Percentiles rank a stretch among this genome's conserved stretches.
Conservation (phyloP, 352 stramenopile species). For the Globisporangium emineosum region DNA sequence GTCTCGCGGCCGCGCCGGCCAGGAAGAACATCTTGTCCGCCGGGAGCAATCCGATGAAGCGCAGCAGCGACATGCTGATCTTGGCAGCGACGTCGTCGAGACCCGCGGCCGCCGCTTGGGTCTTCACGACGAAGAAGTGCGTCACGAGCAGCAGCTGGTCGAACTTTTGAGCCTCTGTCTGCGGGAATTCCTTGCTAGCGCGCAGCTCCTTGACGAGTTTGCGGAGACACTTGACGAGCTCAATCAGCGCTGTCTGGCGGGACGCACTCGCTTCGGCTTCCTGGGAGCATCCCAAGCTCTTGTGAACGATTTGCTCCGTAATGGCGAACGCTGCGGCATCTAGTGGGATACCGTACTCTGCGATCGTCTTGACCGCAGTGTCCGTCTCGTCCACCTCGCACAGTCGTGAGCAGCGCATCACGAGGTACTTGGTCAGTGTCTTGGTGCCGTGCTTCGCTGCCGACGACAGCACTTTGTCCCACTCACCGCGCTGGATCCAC, state of each 20-base stretch:
- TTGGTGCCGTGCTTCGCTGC: conserved; percentile 71
- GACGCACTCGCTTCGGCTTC: conserved; percentile 37
- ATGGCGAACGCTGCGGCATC: conserved; percentile 52
- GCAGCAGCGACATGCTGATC: conserved; percentile 87
- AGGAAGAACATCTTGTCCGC: conserved; percentile 95
- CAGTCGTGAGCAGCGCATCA: conserved; percentile 64
- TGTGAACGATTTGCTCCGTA: conserved; percentile 50
- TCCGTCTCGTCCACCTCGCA: conserved; percentile 72
- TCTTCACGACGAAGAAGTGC: conserved; percentile 79
- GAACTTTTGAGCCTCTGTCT: conserved; percentile 55
- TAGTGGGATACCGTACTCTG: conserved; percentile 77
- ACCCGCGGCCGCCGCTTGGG: conserved; percentile 47
- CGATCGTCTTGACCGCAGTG: conserved; percentile 74
- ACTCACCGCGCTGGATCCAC: conserved; percentile 92
- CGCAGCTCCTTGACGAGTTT: conserved; percentile 77
- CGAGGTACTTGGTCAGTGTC: conserved; percentile 86
- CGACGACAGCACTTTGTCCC: conserved; percentile 90
- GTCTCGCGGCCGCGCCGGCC: conserved; percentile 69
- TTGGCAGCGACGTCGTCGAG: conserved; percentile 71
- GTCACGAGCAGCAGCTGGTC: conserved; percentile 76
- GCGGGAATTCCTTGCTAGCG: conserved; percentile 47
- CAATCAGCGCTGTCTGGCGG: conserved; percentile 42
- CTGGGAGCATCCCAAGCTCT: conserved; percentile 46
- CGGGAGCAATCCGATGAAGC: conserved; percentile 86
- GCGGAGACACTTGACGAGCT: conserved; percentile 67